Percentiles rank a stretch among this genome's conserved stretches.
Conservation (phyloP, 768 basidiomycete genomes). For the Boletellus ananas region DNA sequence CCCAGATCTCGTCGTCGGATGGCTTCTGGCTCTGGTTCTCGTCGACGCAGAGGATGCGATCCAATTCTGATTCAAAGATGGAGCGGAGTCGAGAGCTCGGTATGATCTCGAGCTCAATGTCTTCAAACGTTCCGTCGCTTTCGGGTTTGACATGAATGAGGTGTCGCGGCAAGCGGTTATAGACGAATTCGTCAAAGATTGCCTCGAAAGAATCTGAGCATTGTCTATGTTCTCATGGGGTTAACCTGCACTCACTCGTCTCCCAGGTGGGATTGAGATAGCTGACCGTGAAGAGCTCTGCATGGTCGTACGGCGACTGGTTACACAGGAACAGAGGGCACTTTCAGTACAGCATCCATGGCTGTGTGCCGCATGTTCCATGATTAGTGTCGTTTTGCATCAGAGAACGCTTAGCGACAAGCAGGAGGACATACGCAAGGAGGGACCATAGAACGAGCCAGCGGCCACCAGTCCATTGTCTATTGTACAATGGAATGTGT, state of each 20-base stretch:
- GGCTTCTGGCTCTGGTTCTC: background rate
- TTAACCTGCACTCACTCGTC: conserved; percentile 7
- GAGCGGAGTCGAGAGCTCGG: conserved; percentile 3
- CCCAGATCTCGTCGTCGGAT: background rate
- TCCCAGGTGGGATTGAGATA: conserved; percentile 2
- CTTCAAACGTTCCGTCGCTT: background rate
- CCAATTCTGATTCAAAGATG: conserved; percentile 6
- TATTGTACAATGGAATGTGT: too few species aligned
- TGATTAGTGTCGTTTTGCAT: background rate
- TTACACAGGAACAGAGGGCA: background rate
- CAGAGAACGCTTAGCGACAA: background rate
- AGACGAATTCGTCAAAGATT: conserved; percentile 13
- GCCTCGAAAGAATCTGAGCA: background rate
- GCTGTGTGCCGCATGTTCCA: background rate
- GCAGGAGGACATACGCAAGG: background rate
- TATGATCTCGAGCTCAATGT: conserved; percentile 5
- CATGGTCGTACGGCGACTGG: background rate
- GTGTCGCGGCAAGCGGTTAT: conserved; percentile 10
- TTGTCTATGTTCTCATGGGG: background rate
- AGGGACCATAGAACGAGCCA: background rate
- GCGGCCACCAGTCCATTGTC: background rate
- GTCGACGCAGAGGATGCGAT: conserved; percentile 2
- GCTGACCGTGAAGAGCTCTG: background rate
- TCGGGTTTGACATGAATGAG: conserved; percentile 1
- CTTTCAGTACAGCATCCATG: background rate